These are phyloP conservation scores for Populus euphratica DNA, from an alignment of 345 rosid species.

Conservation along the genomic window DNA sequence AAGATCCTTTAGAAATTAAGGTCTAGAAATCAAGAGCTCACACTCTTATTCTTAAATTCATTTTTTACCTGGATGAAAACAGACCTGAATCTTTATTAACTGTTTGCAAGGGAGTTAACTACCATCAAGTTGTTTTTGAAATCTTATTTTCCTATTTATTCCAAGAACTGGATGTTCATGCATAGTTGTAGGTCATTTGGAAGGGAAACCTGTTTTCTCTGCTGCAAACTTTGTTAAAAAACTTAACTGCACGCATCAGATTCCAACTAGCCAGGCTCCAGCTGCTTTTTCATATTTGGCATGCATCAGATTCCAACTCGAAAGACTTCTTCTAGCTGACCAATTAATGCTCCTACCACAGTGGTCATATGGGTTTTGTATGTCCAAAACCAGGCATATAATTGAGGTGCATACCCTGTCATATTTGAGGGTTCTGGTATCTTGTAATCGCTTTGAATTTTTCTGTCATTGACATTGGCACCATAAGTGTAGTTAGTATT, in stretches of 20 bases:
- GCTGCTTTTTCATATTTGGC: not conserved
- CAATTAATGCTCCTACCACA: not conserved
- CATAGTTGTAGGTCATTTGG: not conserved
- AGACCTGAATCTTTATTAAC: not conserved
- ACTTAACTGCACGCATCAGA: not conserved
- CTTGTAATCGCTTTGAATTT: not conserved
- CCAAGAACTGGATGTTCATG: not conserved
- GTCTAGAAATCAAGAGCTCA: not conserved
- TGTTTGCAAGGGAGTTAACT: not conserved
- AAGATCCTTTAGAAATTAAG: not conserved
- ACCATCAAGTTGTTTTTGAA: not conserved
- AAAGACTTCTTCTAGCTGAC: not conserved
- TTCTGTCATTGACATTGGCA: not conserved
- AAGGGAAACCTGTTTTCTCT: not conserved
- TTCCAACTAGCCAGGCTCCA: not conserved
- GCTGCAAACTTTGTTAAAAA: not conserved
- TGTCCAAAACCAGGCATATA: not conserved
- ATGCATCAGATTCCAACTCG: not conserved
- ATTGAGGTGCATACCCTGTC: slow-evolving; percentile 4
- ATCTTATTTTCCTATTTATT: not conserved
- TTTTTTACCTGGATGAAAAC: not conserved
- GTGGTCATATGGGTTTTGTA: not conserved
- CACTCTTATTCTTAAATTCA: not conserved
- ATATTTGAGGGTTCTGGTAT: not conserved
- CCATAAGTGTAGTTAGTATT: not conserved